These are phyloP conservation scores for Panaeolus cyanescens DNA, from an alignment of 768 basidiomycete species.

Conservation along the genomic window DNA sequence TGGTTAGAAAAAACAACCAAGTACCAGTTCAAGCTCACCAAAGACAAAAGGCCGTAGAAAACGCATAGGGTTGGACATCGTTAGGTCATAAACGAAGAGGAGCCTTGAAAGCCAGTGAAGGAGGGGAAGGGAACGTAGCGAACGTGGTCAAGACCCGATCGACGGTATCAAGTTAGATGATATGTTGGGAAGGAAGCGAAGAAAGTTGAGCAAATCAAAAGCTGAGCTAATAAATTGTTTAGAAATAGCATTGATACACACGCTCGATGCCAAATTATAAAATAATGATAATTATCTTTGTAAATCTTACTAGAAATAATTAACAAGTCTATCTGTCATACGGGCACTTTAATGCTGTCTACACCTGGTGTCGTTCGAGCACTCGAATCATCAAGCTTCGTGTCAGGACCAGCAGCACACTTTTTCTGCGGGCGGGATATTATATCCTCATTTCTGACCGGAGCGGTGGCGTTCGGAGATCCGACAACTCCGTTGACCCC, in stretches of 20 bases:
- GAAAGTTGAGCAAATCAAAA: not conserved
- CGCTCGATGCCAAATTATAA: not conserved
- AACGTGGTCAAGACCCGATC: conserved; percentile 25
- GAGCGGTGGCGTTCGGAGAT: not conserved
- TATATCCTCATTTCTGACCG: not conserved
- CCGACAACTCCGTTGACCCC: not conserved
- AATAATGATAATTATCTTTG: not conserved
- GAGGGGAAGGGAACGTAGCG: conserved; percentile 3
- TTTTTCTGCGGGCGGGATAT: not conserved
- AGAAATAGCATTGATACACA: not conserved
- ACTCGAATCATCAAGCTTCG: not conserved
- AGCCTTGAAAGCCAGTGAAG: conserved; percentile 26
- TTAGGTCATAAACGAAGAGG: conserved; percentile 30
- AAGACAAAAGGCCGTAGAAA: conserved; percentile 61
- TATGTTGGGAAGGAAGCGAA: not conserved
- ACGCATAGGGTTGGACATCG: conserved; percentile 49
- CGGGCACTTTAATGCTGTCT: not conserved
- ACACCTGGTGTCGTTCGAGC: not conserved
- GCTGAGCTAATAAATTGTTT: not conserved
- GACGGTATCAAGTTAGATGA: conserved; percentile 26
- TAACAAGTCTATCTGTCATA: not conserved
- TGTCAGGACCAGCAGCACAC: not conserved
- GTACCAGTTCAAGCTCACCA: conserved; percentile 38
- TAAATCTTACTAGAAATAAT: not conserved
- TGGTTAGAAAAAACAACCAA: not conserved